Conservation (phyloP, 73 alveolate species). For the Uronychia binucleata region DNA sequence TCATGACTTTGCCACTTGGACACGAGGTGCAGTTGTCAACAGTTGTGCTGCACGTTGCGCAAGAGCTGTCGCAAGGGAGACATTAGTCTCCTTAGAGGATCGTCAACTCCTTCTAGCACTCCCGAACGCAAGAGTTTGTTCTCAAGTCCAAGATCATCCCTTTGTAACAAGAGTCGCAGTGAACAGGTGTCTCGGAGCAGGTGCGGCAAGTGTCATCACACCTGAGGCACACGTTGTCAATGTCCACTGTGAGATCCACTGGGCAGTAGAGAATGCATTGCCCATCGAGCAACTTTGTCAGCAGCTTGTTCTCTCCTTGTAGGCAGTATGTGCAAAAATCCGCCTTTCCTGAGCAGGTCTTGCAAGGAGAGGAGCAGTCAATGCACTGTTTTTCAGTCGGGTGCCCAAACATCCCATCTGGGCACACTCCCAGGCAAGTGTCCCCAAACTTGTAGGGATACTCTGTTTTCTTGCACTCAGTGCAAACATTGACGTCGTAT, state of each 20-base stretch:
- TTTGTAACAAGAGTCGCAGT: conserved; percentile 16
- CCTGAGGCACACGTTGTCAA: conserved; percentile 13
- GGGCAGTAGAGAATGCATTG: conserved; percentile 16
- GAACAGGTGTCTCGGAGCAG: conserved; percentile 1
- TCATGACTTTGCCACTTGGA: conserved; percentile 21
- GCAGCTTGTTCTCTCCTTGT: neutral
- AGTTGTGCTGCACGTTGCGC: conserved; percentile 55
- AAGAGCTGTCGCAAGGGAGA: conserved; percentile 20
- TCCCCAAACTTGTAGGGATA: conserved; percentile 17
- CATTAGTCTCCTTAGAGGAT: conserved; percentile 10
- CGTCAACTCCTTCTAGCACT: conserved; percentile 3
- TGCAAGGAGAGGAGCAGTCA: conserved; percentile 39
- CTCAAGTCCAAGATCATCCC: conserved; percentile 21
- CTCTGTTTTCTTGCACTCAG: conserved; percentile 35
- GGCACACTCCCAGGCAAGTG: conserved; percentile 42
- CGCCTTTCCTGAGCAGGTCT: conserved; percentile 3
- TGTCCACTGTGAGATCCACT: conserved; percentile 28
- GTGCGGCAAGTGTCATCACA: neutral
- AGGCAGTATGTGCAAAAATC: conserved; percentile 52
- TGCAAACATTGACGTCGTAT: conserved; percentile 20
- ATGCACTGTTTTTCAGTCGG: conserved; percentile 27
- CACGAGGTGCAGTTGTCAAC: conserved; percentile 58
- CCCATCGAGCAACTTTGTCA: neutral
- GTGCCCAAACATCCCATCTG: conserved; percentile 35
- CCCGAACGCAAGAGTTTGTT: conserved; percentile 7